Evolutionary conservation across 2,329 filamentous ascomycete genomes (phyloP), one percentile per base, ranked within the genome.

Genomic region (Phialophora macrospora): DNA sequence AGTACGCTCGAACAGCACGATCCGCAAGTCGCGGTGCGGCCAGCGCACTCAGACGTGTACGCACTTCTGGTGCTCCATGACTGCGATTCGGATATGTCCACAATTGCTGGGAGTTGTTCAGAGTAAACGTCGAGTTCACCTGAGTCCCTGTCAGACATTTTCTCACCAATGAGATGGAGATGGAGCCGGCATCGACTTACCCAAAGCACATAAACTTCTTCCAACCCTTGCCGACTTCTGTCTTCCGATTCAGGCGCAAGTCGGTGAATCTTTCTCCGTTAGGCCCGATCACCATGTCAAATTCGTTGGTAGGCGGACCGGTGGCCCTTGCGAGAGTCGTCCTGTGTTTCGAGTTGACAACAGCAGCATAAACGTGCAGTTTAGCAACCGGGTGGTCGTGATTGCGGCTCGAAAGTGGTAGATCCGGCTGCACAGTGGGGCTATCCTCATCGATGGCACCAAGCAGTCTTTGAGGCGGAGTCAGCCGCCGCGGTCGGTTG

Each of bases 371-470:
- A 9, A 64, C 67, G 34, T 69, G 67, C 20, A 69, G 57, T 60
- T 64, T 65, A 5, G 64, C 44, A 14, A 67, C 57, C 11, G 67
- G 65, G 22, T 64, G 65, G 32, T 56, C 51, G 30, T 65, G 60
- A 20, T 62, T 67, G 38, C 62, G 46, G 24, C 38, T 48, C 11
- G 59, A 65, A 3, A 63, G 51, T 1, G 62, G 55, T 12, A 64
- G 52, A 55, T 69, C 67, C 2, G 67, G 67, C 9, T 65, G 56
- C n/a, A 69, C 55, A 24, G 34, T 60, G 14, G 64, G 60, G 28
- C 65, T 67, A 24, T 67, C 58, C 20, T 69, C 67, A 58, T 69
- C 67, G 49, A 69, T 69, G 14, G 67, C 65, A 44, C 67, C 67
- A 14, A 69, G 52, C 7, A 69, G 62, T 20, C 46, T 62, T 48